phyloP scores from a whole-genome alignment of 2,329 filamentous ascomycete species.

The Sporothrix luriei region DNA sequence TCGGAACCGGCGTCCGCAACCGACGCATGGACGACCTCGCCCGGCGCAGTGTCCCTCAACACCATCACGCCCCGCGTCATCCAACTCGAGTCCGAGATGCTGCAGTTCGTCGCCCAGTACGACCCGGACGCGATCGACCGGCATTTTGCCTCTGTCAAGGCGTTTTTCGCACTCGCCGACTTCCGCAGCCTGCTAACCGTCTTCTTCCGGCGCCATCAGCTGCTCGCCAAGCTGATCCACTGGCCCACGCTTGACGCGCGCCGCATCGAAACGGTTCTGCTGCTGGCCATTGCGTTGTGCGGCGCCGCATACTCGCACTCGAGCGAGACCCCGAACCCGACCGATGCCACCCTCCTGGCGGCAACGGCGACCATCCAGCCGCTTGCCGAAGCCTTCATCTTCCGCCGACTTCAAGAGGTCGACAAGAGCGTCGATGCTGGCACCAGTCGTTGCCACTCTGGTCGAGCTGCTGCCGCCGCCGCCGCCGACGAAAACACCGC shows the following conservation, averaged over 20 bases:
- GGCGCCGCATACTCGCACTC: slow-evolving; percentile 3
- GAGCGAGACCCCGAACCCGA: background rate
- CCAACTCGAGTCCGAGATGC: background rate
- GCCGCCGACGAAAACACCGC: background rate
- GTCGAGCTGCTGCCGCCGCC: no score
- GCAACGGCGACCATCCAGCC: background rate
- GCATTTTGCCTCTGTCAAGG: background rate
- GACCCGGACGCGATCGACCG: background rate
- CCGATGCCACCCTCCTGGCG: background rate
- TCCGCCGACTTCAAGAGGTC: background rate
- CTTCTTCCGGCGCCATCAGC: slow-evolving; percentile 15
- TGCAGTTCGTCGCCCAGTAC: background rate
- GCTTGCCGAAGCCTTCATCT: slow-evolving; percentile 11
- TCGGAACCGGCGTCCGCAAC: no score
- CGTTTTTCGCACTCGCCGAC: background rate
- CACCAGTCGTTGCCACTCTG: background rate
- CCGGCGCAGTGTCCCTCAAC: background rate
- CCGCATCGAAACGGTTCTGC: background rate
- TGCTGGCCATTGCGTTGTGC: slow-evolving; percentile 17
- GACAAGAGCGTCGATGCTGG: background rate
- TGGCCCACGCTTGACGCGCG: slow-evolving; percentile 6
- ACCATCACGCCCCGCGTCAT: background rate
- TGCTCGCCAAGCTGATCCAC: slow-evolving; percentile 19
- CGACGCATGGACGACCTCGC: background rate
- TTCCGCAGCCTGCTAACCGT: background rate